These are phyloP conservation scores for Colletotrichum lini DNA, from an alignment of 2,329 filamentous ascomycete genomes.

Conservation along the genomic window DNA sequence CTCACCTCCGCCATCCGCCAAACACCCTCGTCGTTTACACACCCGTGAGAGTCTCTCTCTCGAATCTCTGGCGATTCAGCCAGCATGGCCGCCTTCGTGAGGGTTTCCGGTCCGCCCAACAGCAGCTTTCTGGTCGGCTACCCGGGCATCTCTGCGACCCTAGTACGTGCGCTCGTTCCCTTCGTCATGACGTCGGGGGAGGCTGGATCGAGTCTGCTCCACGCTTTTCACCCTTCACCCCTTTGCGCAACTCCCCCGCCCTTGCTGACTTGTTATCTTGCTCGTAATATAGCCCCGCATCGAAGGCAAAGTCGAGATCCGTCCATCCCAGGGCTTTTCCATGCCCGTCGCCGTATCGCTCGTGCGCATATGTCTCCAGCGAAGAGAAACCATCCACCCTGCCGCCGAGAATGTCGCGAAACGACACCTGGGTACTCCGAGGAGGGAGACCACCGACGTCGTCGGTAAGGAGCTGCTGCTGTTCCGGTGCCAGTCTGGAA, in stretches of 20 bases:
- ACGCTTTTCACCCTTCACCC: not conserved
- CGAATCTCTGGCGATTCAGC: constrained; percentile 32
- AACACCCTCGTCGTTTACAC: constrained; percentile 16
- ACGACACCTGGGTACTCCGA: constrained; percentile 89
- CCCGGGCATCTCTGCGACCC: constrained; percentile 95
- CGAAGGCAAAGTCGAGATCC: constrained; percentile 97
- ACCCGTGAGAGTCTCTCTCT: constrained; percentile 26
- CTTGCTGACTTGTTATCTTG: constrained; percentile 12
- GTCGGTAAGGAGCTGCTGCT: constrained; percentile 96
- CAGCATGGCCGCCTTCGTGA: constrained; percentile 83
- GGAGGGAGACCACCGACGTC: constrained; percentile 91
- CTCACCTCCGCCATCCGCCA: constrained; percentile 31
- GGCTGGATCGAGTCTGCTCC: constrained; percentile 30
- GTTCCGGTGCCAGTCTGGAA: constrained; percentile 87
- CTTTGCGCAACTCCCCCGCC: constrained; percentile 26
- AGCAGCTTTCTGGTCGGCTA: constrained; percentile 97
- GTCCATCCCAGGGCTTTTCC: constrained; percentile 86
- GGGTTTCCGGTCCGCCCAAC: constrained; percentile 97
- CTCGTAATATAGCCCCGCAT: constrained; percentile 81
- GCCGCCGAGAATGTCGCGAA: constrained; percentile 95
- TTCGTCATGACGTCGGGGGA: constrained; percentile 30
- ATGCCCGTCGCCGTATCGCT: constrained; percentile 92
- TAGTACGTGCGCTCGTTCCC: constrained; percentile 74
- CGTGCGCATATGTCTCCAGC: constrained; percentile 93
- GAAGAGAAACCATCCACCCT: constrained; percentile 96